Conservation (phyloP, 192 early-diverging fungal species). For the Coemansia sp. region DNA sequence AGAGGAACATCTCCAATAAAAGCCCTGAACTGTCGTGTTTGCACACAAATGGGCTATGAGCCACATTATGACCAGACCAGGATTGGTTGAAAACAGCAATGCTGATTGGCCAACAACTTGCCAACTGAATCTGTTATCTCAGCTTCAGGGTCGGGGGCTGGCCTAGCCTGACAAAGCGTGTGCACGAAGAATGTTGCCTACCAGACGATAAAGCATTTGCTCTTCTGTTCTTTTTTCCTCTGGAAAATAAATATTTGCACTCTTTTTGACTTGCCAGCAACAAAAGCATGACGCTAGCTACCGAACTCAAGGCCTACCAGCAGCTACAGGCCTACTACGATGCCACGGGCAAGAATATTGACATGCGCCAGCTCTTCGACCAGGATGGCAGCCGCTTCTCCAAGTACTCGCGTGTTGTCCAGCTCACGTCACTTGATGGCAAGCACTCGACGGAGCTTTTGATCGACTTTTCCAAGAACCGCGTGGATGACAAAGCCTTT, state of each 20-base stretch:
- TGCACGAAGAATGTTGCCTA: neutral
- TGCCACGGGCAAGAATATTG: conserved; percentile 63
- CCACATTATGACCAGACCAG: too few relatives aligned
- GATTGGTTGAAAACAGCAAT: too few relatives aligned
- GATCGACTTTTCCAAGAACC: conserved; percentile 97
- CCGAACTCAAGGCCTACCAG: conserved; percentile 79
- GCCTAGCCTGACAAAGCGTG: neutral
- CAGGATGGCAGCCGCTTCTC: conserved; percentile 75
- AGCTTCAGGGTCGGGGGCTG: neutral
- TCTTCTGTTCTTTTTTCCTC: neutral
- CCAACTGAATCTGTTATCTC: neutral
- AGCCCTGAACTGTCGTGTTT: too few relatives aligned
- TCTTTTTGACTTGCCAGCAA: neutral
- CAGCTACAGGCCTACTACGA: conserved; percentile 89
- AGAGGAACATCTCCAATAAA: too few relatives aligned
- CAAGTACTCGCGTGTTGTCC: conserved; percentile 72
- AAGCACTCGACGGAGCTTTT: conserved; percentile 64
- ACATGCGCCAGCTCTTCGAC: conserved; percentile 79
- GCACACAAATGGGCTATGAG: too few relatives aligned
- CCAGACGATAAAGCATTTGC: neutral
- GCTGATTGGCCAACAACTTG: conserved; percentile 12
- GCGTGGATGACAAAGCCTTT: conserved; percentile 78
- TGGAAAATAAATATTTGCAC: neutral
- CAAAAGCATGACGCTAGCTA: conserved; percentile 65
- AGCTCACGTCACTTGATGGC: conserved; percentile 48